A percentile compares a stretch with the other conserved stretches of the same genome.
Conservation (phyloP, 768 basidiomycete genomes). For the Kwoniella botswanensis region DNA sequence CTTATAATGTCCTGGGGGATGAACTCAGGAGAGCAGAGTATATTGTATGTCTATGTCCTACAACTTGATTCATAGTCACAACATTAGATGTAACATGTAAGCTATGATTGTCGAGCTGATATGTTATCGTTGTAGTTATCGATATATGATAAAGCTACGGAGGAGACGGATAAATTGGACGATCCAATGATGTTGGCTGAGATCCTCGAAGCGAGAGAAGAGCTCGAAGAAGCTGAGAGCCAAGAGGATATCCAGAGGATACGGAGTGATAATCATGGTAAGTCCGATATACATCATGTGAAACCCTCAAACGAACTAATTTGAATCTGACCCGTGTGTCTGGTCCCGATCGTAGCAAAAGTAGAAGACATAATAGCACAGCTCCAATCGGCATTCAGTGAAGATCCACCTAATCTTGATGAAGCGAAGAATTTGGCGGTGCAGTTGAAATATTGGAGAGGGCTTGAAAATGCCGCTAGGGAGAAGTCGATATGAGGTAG, state of each 20-base stretch:
- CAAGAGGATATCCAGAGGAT: conserved; percentile 64
- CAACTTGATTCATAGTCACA: not conserved
- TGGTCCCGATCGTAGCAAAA: conserved; percentile 61
- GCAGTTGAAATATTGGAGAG: conserved; percentile 71
- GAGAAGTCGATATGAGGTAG: conserved; percentile 33
- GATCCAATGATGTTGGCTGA: conserved; percentile 74
- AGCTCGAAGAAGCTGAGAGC: conserved; percentile 69
- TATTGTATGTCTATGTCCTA: conserved; percentile 60
- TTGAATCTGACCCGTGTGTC: too few relatives aligned
- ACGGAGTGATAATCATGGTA: conserved; percentile 66
- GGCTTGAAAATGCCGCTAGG: conserved; percentile 57
- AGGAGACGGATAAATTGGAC: conserved; percentile 73
- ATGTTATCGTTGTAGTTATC: conserved; percentile 59
- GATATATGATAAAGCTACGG: conserved; percentile 65
- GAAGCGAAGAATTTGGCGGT: conserved; percentile 68
- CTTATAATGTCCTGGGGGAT: conserved; percentile 74
- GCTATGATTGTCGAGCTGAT: not conserved
- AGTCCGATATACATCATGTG: conserved; percentile 50
- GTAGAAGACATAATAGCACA: conserved; percentile 62
- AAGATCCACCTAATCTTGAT: conserved; percentile 64
- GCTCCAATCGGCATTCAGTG: conserved; percentile 64
- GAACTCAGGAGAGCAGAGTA: conserved; percentile 81
- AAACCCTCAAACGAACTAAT: too few relatives aligned
- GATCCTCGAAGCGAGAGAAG: conserved; percentile 79
- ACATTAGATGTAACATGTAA: too few relatives aligned